Conservation (phyloP, 1,139 yeast species). For the Pichia sp. region DNA sequence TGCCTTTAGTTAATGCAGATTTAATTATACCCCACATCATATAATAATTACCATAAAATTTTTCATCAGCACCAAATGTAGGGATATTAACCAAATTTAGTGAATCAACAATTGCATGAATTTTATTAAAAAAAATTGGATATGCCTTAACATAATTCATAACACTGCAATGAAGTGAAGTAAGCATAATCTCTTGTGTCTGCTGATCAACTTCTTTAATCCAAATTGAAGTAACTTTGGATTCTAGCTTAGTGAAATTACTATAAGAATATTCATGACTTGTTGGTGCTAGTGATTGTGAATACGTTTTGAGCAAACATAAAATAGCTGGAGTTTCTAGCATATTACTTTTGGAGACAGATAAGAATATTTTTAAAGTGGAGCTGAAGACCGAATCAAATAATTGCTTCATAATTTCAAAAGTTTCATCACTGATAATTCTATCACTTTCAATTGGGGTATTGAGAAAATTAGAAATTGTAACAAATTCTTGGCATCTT, state of each 20-base stretch:
- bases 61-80: constrained; percentile 16
- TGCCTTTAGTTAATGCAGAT: constrained; percentile 9
- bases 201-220: constrained; percentile 50
- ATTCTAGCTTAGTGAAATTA: constrained; percentile 45
- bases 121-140: constrained; percentile 38
- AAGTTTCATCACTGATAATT: constrained; percentile 48
- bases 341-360: constrained; percentile 32
- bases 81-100: constrained; percentile 20
- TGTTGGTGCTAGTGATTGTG: constrained; percentile 37
- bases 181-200: constrained; percentile 42
- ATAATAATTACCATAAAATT: constrained; percentile 18
- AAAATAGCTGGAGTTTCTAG: constrained; percentile 40
- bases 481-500: constrained; percentile 27
- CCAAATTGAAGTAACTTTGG: constrained; percentile 55
- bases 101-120: constrained; percentile 28
- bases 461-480: constrained; percentile 6
- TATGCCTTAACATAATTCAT: constrained; percentile 39
- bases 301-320: constrained; percentile 35
- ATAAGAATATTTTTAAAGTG: constrained; percentile 33
- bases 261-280: constrained; percentile 64
- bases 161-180: constrained; percentile 33
- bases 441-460: constrained; percentile 45
- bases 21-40: constrained; percentile 23
- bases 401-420: constrained; percentile 44
- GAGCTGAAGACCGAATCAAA: constrained; percentile 50